Evolutionary conservation across 768 basidiomycete species (phyloP).

Genomic region (Mycena crocata): DNA sequence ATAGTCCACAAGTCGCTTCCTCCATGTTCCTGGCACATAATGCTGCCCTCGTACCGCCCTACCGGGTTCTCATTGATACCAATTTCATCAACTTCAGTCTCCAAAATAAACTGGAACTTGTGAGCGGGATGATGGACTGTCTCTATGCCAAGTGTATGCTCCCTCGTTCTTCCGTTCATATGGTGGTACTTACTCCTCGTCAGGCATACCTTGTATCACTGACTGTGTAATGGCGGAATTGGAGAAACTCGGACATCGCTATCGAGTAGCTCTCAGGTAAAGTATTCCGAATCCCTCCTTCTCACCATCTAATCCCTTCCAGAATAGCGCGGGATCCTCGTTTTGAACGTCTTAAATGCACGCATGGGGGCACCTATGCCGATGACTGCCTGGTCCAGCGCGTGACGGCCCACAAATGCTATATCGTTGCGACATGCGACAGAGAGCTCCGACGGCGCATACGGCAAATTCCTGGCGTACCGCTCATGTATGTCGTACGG

Average conservation of each 20-base stretch:
- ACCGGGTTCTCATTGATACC: constrained; percentile 97
- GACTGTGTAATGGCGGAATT: constrained; percentile 99
- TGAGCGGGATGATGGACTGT: constrained; percentile 99
- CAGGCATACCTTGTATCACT: constrained; percentile 98
- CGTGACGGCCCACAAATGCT: constrained; percentile 94
- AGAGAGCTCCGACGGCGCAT: constrained; percentile 92
- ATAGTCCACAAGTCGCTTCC: constrained; percentile 86
- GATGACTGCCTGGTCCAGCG: constrained; percentile 99
- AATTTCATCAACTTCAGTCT: constrained; percentile 99
- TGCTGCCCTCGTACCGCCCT: constrained; percentile 94
- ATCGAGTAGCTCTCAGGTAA: constrained; percentile 92
- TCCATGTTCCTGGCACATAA: constrained; percentile 96
- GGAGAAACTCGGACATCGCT: constrained; percentile 96
- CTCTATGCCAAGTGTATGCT: constrained; percentile 92
- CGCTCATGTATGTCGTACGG: constrained; percentile 97
- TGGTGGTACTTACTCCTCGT: constrained; percentile 19
- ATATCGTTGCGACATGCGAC: constrained; percentile 98
- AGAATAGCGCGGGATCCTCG: constrained; percentile 97
- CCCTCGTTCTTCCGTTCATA: constrained; percentile 16
- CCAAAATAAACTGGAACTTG: constrained; percentile 96
- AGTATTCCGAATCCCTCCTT: constrained; percentile 39
- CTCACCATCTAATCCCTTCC: constrained; percentile 15
- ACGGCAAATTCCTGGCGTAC: constrained; percentile 92
- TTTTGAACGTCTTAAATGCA: constrained; percentile 93
- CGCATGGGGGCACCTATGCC: constrained; percentile 96